phyloP scores from a whole-genome alignment of 768 basidiomycete species.

The Amanita thiersii region DNA sequence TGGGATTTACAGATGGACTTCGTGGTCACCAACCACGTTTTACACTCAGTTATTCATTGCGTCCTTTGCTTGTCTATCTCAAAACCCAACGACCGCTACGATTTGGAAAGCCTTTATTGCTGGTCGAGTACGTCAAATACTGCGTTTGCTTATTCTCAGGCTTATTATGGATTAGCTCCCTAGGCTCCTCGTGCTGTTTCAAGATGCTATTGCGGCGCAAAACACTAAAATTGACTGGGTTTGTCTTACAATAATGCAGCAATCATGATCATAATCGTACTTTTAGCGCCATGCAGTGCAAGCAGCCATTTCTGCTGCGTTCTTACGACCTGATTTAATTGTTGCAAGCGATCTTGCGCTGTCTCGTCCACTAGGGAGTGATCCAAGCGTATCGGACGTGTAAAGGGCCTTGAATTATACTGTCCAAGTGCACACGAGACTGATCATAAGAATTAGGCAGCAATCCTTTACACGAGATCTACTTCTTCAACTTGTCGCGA shows the following conservation, averaged over 20 bases:
- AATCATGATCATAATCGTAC: slow-evolving; percentile 7
- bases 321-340: slow-evolving; percentile 8
- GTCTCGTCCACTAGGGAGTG: slow-evolving; percentile 1
- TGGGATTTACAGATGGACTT: slow-evolving; percentile 50
- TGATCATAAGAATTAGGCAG: slow-evolving; percentile 15
- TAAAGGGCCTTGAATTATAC: too few relatives aligned
- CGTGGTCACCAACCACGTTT: slow-evolving; percentile 56
- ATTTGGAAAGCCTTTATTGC: slow-evolving; percentile 70
- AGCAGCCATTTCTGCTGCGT: slow-evolving; percentile 5
- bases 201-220: slow-evolving; percentile 44
- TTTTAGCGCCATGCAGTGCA: slow-evolving; percentile 22
- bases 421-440: too few relatives aligned
- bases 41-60: slow-evolving; percentile 62
- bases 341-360: slow-evolving; percentile 5
- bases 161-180: slow-evolving; percentile 41
- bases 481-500: slow-evolving; percentile 44
- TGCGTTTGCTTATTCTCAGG: neutral
- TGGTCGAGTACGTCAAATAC: slow-evolving; percentile 46
- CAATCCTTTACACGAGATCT: slow-evolving; percentile 38
- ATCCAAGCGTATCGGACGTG: neutral
- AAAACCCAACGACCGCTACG: slow-evolving; percentile 27
- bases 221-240: slow-evolving; percentile 55
- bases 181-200: slow-evolving; percentile 45
- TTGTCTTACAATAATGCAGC: slow-evolving; percentile 12
- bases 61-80: slow-evolving; percentile 53